A percentile compares a stretch with the other conserved stretches of the same genome.
Evolutionary conservation across 345 rosid genomes (phyloP).

Genomic region (Aurinia saxatilis): DNA sequence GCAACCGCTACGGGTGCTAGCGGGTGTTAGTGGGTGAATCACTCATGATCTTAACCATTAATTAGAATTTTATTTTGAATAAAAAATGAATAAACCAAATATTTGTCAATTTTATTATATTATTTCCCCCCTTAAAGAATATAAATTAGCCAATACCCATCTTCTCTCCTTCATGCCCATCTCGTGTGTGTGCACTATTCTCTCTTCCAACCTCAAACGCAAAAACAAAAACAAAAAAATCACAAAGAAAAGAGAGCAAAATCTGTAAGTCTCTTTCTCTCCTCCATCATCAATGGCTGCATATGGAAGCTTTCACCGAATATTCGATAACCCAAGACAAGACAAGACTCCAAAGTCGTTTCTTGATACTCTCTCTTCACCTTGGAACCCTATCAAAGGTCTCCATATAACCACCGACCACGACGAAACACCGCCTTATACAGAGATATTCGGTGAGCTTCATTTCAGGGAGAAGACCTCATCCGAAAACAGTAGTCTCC

Average conservation of each 20-base stretch:
- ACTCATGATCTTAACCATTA: no score
- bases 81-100: background rate
- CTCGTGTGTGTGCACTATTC: conserved; percentile 22
- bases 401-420: conserved; percentile 36
- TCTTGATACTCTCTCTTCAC: conserved; percentile 40
- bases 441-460: conserved; percentile 71
- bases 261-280: background rate
- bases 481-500: conserved; percentile 40
- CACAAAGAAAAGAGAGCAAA: conserved; percentile 2
- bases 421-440: conserved; percentile 41
- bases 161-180: conserved; percentile 21
- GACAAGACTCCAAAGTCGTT: conserved; percentile 38
- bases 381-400: conserved; percentile 42
- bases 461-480: conserved; percentile 43
- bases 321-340: conserved; percentile 52
- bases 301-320: conserved; percentile 59
- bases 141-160: conserved; percentile 22
- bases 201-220: conserved; percentile 7
- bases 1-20: no score
- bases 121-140: background rate
- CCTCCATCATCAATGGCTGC: conserved; percentile 49
- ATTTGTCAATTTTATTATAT: background rate
- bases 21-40: no score
- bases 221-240: background rate
- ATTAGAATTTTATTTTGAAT: background rate